Evolutionary conservation across 106 monocot species (phyloP).

Genomic region (Hemerocallis citrina): DNA sequence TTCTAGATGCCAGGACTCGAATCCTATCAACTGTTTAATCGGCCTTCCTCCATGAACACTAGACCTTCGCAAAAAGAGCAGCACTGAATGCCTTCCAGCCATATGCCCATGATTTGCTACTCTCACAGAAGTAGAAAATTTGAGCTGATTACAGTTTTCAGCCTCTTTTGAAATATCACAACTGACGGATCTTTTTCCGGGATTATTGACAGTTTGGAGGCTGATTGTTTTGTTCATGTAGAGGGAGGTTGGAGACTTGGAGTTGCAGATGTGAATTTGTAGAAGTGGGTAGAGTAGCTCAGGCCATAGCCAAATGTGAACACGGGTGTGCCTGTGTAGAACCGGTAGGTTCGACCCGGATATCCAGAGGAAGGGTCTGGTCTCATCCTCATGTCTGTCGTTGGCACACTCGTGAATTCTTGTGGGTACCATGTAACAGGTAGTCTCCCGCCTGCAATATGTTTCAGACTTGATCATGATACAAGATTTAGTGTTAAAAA

Average conservation of each 20-base stretch:
- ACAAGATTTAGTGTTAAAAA: too few relatives aligned
- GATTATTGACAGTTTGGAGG: constrained; percentile 32
- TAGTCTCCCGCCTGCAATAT: constrained; percentile 71
- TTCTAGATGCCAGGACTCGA: constrained; percentile 19
- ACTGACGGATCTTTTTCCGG: constrained; percentile 35
- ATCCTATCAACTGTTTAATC: constrained; percentile 49
- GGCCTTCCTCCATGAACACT: constrained; percentile 18
- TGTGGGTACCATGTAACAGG: constrained; percentile 97
- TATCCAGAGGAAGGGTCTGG: constrained; percentile 22
- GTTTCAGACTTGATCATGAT: neutral
- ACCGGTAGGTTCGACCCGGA: constrained; percentile 78
- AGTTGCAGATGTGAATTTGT: constrained; percentile 28
- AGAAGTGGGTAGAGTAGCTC: constrained; percentile 69
- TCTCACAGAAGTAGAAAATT: constrained; percentile 25
- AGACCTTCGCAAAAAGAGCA: constrained; percentile 32
- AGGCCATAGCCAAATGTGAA: constrained; percentile 68
- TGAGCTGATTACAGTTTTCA: constrained; percentile 46
- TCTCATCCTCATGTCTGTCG: neutral
- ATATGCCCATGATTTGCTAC: constrained; percentile 44
- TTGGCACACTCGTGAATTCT: constrained; percentile 44
- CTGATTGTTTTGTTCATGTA: constrained; percentile 26
- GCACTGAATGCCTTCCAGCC: constrained; percentile 43
- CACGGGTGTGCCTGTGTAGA: neutral
- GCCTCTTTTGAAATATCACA: too few relatives aligned
- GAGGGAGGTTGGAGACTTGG: constrained; percentile 2